These are phyloP conservation scores for Lipomyces kockii DNA, from an alignment of 805 yeast species.

Conservation along the genomic window DNA sequence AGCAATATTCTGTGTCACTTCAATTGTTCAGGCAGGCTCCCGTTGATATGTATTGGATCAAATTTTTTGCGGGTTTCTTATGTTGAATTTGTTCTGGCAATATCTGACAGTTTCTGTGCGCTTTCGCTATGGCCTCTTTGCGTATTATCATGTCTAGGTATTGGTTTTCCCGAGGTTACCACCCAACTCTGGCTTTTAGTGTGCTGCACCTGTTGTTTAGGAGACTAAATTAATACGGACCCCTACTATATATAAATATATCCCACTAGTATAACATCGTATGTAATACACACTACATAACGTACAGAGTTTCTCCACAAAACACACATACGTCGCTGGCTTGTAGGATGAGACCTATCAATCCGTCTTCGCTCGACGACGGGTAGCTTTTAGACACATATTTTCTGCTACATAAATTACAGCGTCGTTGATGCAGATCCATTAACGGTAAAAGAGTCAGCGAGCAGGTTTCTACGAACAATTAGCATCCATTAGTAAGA, in stretches of 20 bases:
- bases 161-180: background rate
- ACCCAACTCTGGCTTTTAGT: constrained; percentile 5
- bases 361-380: background rate
- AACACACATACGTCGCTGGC: constrained; percentile 20
- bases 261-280: background rate
- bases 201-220: background rate
- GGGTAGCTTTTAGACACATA: constrained; percentile 4
- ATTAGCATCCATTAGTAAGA: background rate
- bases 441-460: constrained; percentile 32
- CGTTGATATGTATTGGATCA: background rate
- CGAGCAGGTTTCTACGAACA: constrained; percentile 20
- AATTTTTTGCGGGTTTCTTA: background rate
- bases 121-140: constrained; percentile 4
- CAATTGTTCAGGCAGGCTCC: background rate
- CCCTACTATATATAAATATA: background rate
- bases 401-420: constrained; percentile 19
- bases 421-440: constrained; percentile 28
- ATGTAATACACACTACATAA: background rate
- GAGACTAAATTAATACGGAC: background rate
- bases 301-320: constrained; percentile 27
- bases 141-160: background rate
- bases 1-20: background rate
- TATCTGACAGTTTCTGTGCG: constrained; percentile 1
- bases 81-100: background rate
- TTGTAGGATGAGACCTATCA: constrained; percentile 4